These are phyloP conservation scores for Hibiscus tridactylites DNA, from an alignment of 345 rosid genomes.

Conservation along the genomic window DNA sequence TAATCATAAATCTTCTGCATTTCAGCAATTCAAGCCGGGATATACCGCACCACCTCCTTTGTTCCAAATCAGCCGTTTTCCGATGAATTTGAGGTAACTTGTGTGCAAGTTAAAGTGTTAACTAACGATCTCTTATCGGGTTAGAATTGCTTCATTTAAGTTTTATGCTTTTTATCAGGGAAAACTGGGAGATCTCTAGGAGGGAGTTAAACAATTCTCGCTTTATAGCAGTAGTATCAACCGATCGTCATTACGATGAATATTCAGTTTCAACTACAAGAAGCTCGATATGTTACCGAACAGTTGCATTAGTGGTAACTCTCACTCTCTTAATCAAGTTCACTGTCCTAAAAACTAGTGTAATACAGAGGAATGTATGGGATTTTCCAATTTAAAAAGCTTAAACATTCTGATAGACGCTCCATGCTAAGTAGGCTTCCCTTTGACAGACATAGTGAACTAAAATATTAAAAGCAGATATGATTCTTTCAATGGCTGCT, in stretches of 20 bases:
- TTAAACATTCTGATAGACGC: background rate
- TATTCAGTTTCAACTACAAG: conserved; percentile 44
- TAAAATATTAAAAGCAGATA: background rate
- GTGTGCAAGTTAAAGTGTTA: background rate
- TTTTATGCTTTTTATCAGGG: conserved; percentile 28
- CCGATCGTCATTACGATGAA: conserved; percentile 44
- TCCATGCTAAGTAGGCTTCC: background rate
- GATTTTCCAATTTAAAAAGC: background rate
- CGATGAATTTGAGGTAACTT: conserved; percentile 60
- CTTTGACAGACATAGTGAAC: background rate
- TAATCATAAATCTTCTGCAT: conserved; percentile 11
- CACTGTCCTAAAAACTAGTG: background rate
- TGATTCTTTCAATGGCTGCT: background rate
- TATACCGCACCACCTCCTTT: conserved; percentile 78
- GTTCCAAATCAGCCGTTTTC: conserved; percentile 63
- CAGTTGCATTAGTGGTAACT: conserved; percentile 53
- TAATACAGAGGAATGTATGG: background rate
- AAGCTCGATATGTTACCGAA: conserved; percentile 51
- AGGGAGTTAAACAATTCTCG: conserved; percentile 39
- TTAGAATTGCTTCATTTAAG: background rate
- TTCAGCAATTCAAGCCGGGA: conserved; percentile 77
- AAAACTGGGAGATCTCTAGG: conserved; percentile 71
- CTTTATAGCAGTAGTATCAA: conserved; percentile 62
- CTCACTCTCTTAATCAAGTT: conserved; percentile 2
- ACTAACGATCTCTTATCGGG: background rate